Conservation (phyloP, 805 yeast genomes). For the Monosporozyma aerobia region DNA sequence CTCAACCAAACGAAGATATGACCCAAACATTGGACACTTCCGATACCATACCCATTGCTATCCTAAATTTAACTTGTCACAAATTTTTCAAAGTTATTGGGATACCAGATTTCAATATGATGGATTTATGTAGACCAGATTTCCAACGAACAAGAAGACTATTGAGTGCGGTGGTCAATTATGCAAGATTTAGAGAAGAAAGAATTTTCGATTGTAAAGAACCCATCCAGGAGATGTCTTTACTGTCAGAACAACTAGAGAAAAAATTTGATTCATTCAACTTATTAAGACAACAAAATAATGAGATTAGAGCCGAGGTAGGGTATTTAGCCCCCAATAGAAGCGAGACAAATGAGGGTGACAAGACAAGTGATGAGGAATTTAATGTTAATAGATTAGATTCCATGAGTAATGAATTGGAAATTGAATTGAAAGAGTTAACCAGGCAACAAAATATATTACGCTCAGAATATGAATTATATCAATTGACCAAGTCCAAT, state of each 20-base stretch:
- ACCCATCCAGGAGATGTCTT: conserved; percentile 46
- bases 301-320: conserved; percentile 29
- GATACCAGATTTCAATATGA: conserved; percentile 61
- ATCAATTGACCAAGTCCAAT: conserved; percentile 53
- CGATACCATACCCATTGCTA: conserved; percentile 12
- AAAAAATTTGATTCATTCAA: conserved; percentile 36
- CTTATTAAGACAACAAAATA: conserved; percentile 29
- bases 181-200: conserved; percentile 75
- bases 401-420: conserved; percentile 46
- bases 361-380: background rate
- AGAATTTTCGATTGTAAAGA: conserved; percentile 61
- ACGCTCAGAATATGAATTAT: conserved; percentile 51
- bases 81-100: conserved; percentile 66
- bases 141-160: conserved; percentile 51
- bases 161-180: conserved; percentile 76
- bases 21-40: background rate
- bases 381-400: conserved; percentile 35
- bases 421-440: conserved; percentile 49
- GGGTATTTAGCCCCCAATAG: conserved; percentile 6
- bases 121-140: conserved; percentile 76
- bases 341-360: background rate
- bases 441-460: conserved; percentile 55
- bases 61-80: conserved; percentile 41
- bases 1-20: background rate
- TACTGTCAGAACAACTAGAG: conserved; percentile 38